Percentiles rank a stretch among this genome's conserved stretches.
These are phyloP conservation scores for Senecio squalidus DNA, from an alignment of 140 eudicot genomes.

Conservation along the genomic window DNA sequence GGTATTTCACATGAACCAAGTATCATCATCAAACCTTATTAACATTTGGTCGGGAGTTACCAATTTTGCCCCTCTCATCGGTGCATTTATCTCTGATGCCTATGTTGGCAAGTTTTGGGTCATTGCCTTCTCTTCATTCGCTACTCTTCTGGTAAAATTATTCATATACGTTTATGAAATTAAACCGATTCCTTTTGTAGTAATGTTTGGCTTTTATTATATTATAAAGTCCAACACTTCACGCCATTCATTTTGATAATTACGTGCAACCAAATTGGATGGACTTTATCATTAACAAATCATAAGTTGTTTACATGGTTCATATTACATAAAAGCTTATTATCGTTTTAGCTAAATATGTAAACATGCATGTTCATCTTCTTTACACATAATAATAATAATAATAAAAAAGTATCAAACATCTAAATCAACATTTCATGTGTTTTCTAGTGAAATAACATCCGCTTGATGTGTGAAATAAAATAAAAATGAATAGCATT, in stretches of 20 bases:
- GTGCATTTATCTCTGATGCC: conserved; percentile 81
- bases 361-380: too few species aligned
- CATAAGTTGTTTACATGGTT: too few species aligned
- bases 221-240: not conserved
- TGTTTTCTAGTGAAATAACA: too few species aligned
- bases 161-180: not conserved
- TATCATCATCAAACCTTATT: conserved; percentile 52
- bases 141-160: conserved; percentile 50
- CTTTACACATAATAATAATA: too few species aligned
- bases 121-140: conserved; percentile 59
- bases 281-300: not conserved
- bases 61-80: conserved; percentile 64
- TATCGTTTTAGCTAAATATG: too few species aligned
- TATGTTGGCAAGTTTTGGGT: conserved; percentile 67
- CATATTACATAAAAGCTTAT: too few species aligned
- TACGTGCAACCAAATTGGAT: conserved; percentile 8
- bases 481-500: too few species aligned
- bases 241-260: conserved; percentile 2
- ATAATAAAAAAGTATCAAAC: too few species aligned
- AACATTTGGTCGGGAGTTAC: conserved; percentile 55
- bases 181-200: not conserved
- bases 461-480: too few species aligned
- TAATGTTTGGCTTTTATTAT: not conserved
- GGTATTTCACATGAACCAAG: conserved; percentile 64
- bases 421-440: too few species aligned